Evolutionary conservation across 2,329 filamentous ascomycete species (phyloP).

Genomic region (Colletotrichum limetticola): DNA sequence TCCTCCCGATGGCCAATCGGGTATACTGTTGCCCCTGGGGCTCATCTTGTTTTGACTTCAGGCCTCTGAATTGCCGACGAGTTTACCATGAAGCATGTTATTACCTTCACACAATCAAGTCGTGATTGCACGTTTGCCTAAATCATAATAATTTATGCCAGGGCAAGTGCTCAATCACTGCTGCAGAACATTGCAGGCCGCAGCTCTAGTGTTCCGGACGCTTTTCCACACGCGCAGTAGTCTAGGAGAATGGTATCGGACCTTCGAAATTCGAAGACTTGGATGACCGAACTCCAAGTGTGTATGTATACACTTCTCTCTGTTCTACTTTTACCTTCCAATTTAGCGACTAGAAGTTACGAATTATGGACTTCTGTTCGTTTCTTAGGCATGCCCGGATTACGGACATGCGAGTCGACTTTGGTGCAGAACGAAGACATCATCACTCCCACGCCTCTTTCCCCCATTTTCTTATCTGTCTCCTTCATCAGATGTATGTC

Average conservation of each 20-base stretch:
- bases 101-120: background rate
- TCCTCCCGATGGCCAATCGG: slow-evolving; percentile 1
- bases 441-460: background rate
- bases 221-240: background rate
- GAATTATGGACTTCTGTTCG: background rate
- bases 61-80: background rate
- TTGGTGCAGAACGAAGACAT: background rate
- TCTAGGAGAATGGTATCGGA: background rate
- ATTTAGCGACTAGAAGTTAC: no score
- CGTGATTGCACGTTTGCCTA: no score
- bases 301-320: background rate
- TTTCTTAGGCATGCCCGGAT: background rate
- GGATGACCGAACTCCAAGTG: background rate
- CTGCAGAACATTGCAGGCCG: background rate
- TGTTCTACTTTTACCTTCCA: background rate
- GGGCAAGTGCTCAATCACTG: background rate
- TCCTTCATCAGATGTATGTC: background rate
- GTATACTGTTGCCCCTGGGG: background rate
- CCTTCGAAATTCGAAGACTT: background rate
- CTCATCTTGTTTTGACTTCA: slow-evolving; percentile 32
- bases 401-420: background rate
- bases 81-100: background rate
- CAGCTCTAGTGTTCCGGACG: background rate
- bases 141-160: background rate
- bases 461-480: background rate